Conservation (phyloP, 2,329 filamentous ascomycete genomes). For the Botrytis paeoniae region DNA sequence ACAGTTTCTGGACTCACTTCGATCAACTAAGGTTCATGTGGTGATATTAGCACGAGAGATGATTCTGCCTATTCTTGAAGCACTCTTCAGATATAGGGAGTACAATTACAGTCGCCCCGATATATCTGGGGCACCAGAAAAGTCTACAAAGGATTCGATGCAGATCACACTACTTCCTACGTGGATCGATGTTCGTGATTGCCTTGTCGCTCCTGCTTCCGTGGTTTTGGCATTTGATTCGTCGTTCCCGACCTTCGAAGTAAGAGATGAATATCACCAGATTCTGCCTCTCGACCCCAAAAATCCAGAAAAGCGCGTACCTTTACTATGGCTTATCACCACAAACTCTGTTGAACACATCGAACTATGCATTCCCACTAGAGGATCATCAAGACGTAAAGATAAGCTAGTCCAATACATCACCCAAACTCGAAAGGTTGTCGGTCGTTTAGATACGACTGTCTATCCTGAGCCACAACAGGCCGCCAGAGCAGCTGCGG, state of each 20-base stretch:
- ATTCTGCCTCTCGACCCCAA: slow-evolving; percentile 22
- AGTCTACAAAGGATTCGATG: slow-evolving; percentile 25
- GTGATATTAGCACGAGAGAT: slow-evolving; percentile 52
- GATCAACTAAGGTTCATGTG: slow-evolving; percentile 46
- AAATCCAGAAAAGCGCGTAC: slow-evolving; percentile 22
- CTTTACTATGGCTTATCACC: slow-evolving; percentile 32
- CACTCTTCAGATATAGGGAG: slow-evolving; percentile 45
- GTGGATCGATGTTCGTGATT: slow-evolving; percentile 20
- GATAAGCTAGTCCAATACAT: slow-evolving; percentile 30
- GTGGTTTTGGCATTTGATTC: slow-evolving; percentile 32
- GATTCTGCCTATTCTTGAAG: slow-evolving; percentile 51
- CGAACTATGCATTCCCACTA: slow-evolving; percentile 30
- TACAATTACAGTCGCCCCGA: slow-evolving; percentile 38
- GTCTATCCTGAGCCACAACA: slow-evolving; percentile 27
- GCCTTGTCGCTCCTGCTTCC: slow-evolving; percentile 24
- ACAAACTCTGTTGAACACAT: slow-evolving; percentile 37
- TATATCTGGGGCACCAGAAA: slow-evolving; percentile 31
- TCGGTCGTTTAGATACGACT: slow-evolving; percentile 24
- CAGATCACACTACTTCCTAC: slow-evolving; percentile 32
- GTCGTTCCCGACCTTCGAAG: slow-evolving; percentile 19
- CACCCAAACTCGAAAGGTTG: slow-evolving; percentile 26
- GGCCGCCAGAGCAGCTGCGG: slow-evolving; percentile 30
- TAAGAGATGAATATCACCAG: slow-evolving; percentile 19
- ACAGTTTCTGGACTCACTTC: slow-evolving; percentile 50
- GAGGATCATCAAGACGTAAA: slow-evolving; percentile 26